Base-by-base conservation (phyloP, 2,329 filamentous ascomycete species). In the Exophiala calicioides region DNA sequence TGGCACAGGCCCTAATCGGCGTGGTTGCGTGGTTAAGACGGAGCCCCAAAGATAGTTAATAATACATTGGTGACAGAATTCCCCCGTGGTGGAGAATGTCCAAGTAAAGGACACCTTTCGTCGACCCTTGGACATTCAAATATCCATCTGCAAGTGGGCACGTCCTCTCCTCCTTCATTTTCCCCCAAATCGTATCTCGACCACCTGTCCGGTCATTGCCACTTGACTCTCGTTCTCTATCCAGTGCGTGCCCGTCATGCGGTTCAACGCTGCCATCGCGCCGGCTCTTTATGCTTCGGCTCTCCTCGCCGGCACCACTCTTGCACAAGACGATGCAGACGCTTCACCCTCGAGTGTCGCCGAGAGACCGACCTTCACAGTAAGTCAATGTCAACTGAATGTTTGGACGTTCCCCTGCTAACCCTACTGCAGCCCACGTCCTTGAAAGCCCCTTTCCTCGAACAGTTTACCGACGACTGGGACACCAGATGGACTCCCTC, bases 391-490 rank as follows among this genome's bases (percentile, higher is more conserved):
- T 21, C 10, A 12, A 9, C 20, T 35, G 29, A n/a, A n/a, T n/a
- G n/a, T n/a, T 21, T 21, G 10, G 2, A 4, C 7, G 9, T 33
- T 19, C 19, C 7, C 7, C 20, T 10, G 18, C 41, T 44, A 31
- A 39, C 54, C 43, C 47, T 54, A 29, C n/a, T 24, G 12, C 44
- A 98, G 91, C 90, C 93, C 50, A 88, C 90, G 58, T 80, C 76
- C 55, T 69, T 97, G 64, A 93, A 96, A 76, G 93, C 85, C 60
- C 88, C 90, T 52, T 98, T 98, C 81, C 76, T 97, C 57, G 93
- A 98, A 78, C 93, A 98, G 73, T 98, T 98, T 78, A 95, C 88
- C 73, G 87, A 94, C 61, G 90, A 88, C 73, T 97, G 91, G 91
- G 86, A 96, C 60, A 75, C 80, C 58, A 81, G 90, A 74, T 98